phyloP scores from a whole-genome alignment of 495 filamentous ascomycete species.

The Penicillium fimorum region DNA sequence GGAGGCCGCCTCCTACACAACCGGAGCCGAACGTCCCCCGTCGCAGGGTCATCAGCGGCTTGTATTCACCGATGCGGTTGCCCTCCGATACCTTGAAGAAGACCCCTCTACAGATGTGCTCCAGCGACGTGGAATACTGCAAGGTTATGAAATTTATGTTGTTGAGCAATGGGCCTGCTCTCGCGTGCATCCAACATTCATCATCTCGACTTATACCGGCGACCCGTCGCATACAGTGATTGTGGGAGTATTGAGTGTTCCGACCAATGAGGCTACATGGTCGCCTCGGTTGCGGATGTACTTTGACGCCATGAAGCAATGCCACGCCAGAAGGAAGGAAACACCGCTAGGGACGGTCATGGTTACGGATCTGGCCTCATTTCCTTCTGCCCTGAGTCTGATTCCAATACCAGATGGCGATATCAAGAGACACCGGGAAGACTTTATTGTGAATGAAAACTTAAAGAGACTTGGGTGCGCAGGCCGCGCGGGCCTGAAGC shows the following conservation, averaged over 20 bases:
- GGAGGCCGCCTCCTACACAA: constrained; percentile 22
- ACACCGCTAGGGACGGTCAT: constrained; percentile 82
- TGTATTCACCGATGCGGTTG: constrained; percentile 72
- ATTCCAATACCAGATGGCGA: constrained; percentile 87
- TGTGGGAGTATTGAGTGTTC: constrained; percentile 81
- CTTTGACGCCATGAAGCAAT: constrained; percentile 80
- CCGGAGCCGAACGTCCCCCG: constrained; percentile 21
- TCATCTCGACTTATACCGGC: constrained; percentile 93
- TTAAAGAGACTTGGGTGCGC: constrained; percentile 90
- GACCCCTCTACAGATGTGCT: constrained; percentile 76
- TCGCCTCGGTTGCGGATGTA: constrained; percentile 75
- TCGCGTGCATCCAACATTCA: constrained; percentile 80
- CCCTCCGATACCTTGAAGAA: constrained; percentile 84
- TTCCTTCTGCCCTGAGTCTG: constrained; percentile 85
- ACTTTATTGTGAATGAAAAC: constrained; percentile 93
- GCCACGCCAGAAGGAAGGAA: constrained; percentile 76
- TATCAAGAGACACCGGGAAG: constrained; percentile 71
- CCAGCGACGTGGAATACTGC: constrained; percentile 62
- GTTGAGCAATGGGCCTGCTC: constrained; percentile 99
- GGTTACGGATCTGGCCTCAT: constrained; percentile 88
- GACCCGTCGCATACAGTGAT: constrained; percentile 72
- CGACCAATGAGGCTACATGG: constrained; percentile 78
- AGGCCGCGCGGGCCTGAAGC: constrained; percentile 78
- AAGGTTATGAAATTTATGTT: constrained; percentile 90
- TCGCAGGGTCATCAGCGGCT: constrained; percentile 49